Evolutionary conservation across 2,329 filamentous ascomycete species (phyloP), one percentile per base, ranked within the genome.

Genomic region (Cladobotryum mycophilum): DNA sequence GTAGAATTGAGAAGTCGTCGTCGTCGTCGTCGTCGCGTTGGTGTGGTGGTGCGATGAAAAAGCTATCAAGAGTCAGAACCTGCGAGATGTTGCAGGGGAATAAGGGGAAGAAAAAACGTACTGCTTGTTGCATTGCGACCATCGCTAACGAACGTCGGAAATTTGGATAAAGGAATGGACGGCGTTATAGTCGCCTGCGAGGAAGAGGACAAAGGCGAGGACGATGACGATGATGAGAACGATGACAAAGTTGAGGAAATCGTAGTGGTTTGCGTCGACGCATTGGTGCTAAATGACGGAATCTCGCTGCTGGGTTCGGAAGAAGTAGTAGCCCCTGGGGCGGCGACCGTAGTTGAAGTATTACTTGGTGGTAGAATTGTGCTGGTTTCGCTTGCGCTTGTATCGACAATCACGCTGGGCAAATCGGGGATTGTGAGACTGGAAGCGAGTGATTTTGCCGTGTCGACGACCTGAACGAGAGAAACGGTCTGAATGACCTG

Each of bases 401-500:
- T 41, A 14, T 22, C 17, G 15, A 20, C 25, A 30, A 30, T 30
- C 25, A 30, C 25, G 25, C 25, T 30, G 25, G 38, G 38, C 38
- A 41, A 20, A n/a, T 40, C 37, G 37, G 17, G n/a, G 37, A 20
- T 20, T 22, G 38, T 81, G 52, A 71, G 64, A 18, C 73, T 61
- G 47, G 69, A 64, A 42, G 79, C 60, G 45, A 73, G 67, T 25
- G 67, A 69, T 54, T 78, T 78, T 41, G 64, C 61, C 42, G 66
- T 65, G 63, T 81, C 76, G 55, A 80, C 71, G 54, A 76, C 60
- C 56, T 80, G 73, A 49, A 81, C 64, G 61, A 81, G 68, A 22
- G 77, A 79, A 55, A 82, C 65, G 58, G 79, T 81, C 63, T 79
- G 71, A 48, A 80, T 68, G 59, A 82, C 67, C 53, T 68, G 65